These are phyloP conservation scores for Zygotorulaspora sp. DNA, from an alignment of 805 yeast genomes.

Conservation along the genomic window DNA sequence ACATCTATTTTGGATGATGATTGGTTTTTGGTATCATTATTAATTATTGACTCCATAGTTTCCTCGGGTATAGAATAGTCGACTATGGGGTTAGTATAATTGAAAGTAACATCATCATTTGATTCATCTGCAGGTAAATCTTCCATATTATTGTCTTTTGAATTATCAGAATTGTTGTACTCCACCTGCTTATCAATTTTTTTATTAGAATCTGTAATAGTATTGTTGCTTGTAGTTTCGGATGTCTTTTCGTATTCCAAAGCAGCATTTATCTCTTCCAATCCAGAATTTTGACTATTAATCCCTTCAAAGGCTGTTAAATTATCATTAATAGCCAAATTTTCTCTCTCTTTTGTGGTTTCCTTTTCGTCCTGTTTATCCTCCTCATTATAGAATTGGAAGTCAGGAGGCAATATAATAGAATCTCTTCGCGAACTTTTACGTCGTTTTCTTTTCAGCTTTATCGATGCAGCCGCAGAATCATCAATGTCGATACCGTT, in stretches of 20 bases:
- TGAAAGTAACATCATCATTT: slow-evolving; percentile 15
- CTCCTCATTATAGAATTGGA: slow-evolving; percentile 25
- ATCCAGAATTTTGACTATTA: slow-evolving; percentile 6
- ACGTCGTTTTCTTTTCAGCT: slow-evolving; percentile 32
- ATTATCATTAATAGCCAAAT: neutral
- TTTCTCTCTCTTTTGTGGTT: neutral
- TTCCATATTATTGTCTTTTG: neutral
- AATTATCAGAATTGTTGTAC: too few species aligned
- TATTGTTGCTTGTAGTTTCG: neutral
- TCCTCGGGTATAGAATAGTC: slow-evolving; percentile 36
- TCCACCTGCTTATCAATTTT: neutral
- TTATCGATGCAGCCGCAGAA: too few species aligned
- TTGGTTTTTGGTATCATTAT: slow-evolving; percentile 11
- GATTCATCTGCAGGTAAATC: neutral
- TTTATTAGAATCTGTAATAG: neutral
- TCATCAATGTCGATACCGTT: slow-evolving; percentile 14
- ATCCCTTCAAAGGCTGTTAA: neutral
- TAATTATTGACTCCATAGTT: slow-evolving; percentile 5
- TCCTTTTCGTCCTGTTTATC: too few species aligned
- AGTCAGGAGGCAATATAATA: slow-evolving; percentile 36
- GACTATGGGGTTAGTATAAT: slow-evolving; percentile 29
- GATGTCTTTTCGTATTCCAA: neutral
- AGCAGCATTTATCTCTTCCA: neutral
- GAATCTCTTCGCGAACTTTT: slow-evolving; percentile 42
- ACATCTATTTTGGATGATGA: slow-evolving; percentile 26